Evolutionary conservation across 495 filamentous ascomycete species (phyloP).

Genomic region (Podospora anserina): DNA sequence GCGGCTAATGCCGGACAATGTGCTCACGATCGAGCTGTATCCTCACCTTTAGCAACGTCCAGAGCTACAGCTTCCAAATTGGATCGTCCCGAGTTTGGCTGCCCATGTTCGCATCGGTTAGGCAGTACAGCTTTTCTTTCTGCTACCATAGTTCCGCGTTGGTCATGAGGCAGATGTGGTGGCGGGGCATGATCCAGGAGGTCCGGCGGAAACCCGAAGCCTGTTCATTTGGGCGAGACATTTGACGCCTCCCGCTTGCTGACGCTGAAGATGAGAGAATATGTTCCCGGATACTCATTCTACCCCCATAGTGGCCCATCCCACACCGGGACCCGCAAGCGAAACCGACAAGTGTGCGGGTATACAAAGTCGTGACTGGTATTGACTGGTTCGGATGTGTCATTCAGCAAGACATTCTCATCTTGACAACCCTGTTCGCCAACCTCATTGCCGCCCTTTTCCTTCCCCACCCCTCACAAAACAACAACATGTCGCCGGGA

Average conservation of each 20-base stretch:
- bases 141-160: neutral
- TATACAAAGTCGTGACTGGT: neutral
- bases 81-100: neutral
- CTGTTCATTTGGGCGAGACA: neutral
- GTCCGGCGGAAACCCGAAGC: neutral
- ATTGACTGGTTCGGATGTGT: neutral
- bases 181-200: neutral
- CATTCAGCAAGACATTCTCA: neutral
- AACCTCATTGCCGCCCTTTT: neutral
- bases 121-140: neutral
- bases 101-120: neutral
- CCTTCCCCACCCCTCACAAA: neutral
- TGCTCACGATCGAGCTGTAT: neutral
- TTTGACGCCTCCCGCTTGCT: conserved; percentile 5
- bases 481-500: neutral
- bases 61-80: neutral
- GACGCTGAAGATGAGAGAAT: neutral
- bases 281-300: neutral
- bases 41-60: neutral
- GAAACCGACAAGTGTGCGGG: neutral
- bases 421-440: neutral
- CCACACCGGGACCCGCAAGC: neutral
- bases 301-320: neutral
- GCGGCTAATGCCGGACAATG: neutral
- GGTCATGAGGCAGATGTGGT: neutral